Conservation (phyloP, 1,284 basidiomycete species). For the Boletellus deceptivus region DNA sequence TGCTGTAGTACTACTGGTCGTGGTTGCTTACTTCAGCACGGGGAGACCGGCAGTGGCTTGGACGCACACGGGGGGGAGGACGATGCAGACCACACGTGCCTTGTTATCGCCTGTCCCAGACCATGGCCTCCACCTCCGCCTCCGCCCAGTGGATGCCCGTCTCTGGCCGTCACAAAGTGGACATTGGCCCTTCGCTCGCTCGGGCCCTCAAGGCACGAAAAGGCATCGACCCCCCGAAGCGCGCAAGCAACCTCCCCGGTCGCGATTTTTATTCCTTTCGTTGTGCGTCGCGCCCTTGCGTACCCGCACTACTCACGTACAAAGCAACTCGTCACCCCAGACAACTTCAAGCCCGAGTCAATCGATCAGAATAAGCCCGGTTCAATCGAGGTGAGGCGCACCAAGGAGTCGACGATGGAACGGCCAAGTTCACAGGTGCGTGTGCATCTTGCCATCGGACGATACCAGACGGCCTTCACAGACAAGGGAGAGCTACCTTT, state of each 20-base stretch:
- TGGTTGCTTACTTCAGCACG: conserved; percentile 30
- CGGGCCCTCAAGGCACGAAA: conserved; percentile 61
- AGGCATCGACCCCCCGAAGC: conserved; percentile 43
- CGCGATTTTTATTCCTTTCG: conserved; percentile 70
- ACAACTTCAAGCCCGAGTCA: conserved; percentile 71
- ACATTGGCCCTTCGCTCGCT: conserved; percentile 55
- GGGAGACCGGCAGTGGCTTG: conserved; percentile 1
- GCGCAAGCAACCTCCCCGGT: conserved; percentile 45
- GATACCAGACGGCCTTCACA: conserved; percentile 22
- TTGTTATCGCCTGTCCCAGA: conserved; percentile 29
- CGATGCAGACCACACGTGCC: conserved; percentile 9
- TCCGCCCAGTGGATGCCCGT: conserved; percentile 54
- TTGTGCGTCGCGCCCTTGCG: conserved; percentile 45
- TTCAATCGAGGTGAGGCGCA: conserved; percentile 54
- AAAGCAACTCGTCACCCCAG: conserved; percentile 35
- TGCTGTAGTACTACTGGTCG: neutral
- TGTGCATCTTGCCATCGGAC: neutral
- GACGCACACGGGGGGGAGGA: conserved; percentile 6
- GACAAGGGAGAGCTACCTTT: conserved; percentile 58
- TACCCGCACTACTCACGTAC: conserved; percentile 7
- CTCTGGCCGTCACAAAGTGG: conserved; percentile 51
- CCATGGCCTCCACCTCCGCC: conserved; percentile 44
- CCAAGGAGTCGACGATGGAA: conserved; percentile 54
- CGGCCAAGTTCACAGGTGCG: conserved; percentile 59
- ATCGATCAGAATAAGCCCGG: conserved; percentile 64